Percentiles rank a stretch among this genome's conserved stretches.
phyloP scores from a whole-genome alignment of 2,329 filamentous ascomycete genomes.

The Bipolaris bicolor region DNA sequence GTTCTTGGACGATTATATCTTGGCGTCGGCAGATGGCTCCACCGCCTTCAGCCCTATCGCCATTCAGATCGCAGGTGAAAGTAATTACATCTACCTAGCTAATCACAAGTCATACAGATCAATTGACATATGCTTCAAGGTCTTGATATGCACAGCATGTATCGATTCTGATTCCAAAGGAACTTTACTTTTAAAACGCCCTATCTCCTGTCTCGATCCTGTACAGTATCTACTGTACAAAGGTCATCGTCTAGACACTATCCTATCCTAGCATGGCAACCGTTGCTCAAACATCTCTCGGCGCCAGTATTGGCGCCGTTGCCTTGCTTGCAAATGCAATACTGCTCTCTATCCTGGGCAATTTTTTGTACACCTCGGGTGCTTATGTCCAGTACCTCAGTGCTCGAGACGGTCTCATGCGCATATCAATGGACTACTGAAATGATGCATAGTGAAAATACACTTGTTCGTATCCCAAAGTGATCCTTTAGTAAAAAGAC shows the following conservation, averaged over 20 bases:
- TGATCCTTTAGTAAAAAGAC: constrained; percentile 83
- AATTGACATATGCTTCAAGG: background rate
- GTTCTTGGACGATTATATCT: constrained; percentile 17
- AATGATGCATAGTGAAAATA: background rate
- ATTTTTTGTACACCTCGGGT: constrained; percentile 1
- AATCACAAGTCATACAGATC: background rate
- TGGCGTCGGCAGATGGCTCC: constrained; percentile 29
- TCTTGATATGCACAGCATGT: background rate
- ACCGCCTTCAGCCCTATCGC: constrained; percentile 44
- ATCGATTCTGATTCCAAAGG: background rate
- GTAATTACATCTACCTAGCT: constrained; percentile 11
- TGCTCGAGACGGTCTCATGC: background rate
- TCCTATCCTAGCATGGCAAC: background rate
- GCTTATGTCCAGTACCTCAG: background rate
- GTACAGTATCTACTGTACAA: background rate
- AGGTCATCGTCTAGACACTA: background rate
- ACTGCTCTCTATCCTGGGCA: background rate
- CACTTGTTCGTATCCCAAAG: background rate
- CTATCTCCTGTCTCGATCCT: background rate
- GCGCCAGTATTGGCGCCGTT: background rate
- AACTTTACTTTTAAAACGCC: background rate
- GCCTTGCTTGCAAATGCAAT: background rate
- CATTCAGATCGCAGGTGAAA: constrained; percentile 3
- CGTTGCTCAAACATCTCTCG: background rate
- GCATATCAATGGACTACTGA: background rate